A percentile compares a stretch with the other conserved stretches of the same genome.
Conservation (phyloP, 2,329 filamentous ascomycete genomes). For the Blastomyces gilchristii region DNA sequence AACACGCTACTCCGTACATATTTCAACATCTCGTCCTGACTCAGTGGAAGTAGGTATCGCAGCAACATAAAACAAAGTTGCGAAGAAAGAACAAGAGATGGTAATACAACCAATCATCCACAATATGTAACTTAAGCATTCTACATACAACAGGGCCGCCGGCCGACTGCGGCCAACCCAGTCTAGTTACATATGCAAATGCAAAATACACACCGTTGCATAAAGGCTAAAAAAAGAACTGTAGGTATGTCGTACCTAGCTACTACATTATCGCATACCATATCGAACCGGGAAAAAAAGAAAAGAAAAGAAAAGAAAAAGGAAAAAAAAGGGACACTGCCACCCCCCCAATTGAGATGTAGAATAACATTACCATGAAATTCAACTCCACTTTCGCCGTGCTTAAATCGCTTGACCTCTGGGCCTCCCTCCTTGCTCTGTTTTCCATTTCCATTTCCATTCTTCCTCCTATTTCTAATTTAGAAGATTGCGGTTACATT, state of each 20-base stretch:
- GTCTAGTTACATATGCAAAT: neutral
- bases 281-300: neutral
- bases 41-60: neutral
- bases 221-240: neutral
- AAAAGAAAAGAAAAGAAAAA: neutral
- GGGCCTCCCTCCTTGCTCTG: neutral
- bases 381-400: neutral
- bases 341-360: neutral
- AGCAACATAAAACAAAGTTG: neutral
- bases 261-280: too few species aligned
- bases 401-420: neutral
- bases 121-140: too few species aligned
- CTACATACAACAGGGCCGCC: too few species aligned
- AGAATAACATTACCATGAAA: neutral
- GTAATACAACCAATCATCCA: neutral
- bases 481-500: constrained; percentile 25
- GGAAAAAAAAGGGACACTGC: neutral
- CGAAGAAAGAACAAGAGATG: neutral
- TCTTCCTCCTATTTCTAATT: neutral
- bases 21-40: neutral
- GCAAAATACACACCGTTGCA: neutral
- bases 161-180: neutral
- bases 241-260: too few species aligned
- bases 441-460: neutral
- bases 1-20: neutral